Conservation (phyloP, 805 yeast species). For the Sugiyamaella smithiae region DNA sequence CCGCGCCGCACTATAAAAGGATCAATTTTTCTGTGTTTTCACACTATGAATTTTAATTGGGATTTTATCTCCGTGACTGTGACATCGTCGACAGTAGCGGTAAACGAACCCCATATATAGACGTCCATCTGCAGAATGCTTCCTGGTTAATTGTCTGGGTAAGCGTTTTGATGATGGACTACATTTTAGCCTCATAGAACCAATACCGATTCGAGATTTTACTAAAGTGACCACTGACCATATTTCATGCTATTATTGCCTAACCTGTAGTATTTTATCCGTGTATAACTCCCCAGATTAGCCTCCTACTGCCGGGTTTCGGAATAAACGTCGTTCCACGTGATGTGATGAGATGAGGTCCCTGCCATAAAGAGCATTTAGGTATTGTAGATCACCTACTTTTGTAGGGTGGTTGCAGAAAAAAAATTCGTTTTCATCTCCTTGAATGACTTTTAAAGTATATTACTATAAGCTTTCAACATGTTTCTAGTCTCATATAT, state of each 20-base stretch:
- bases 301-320: slow-evolving; percentile 1
- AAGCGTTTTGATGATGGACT: slow-evolving; percentile 11
- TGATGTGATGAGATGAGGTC: slow-evolving; percentile 6
- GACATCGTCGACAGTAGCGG: slow-evolving; percentile 11
- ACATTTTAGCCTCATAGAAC: slow-evolving; percentile 2
- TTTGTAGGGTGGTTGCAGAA: too few species aligned
- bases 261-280: too few species aligned
- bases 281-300: too few species aligned
- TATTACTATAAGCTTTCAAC: too few species aligned
- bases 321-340: slow-evolving; percentile 2
- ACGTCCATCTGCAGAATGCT: slow-evolving; percentile 14
- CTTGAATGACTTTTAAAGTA: too few species aligned
- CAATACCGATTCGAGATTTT: too few species aligned
- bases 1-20: not conserved
- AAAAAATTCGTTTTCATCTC: too few species aligned
- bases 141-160: too few species aligned
- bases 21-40: not conserved
- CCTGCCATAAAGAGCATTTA: not conserved
- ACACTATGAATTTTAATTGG: not conserved
- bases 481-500: too few species aligned
- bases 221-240: too few species aligned
- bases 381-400: too few species aligned
- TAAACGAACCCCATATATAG: slow-evolving; percentile 13
- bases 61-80: slow-evolving; percentile 13
- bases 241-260: too few species aligned